Base-by-base conservation (phyloP, 495 filamentous ascomycete genomes). In the Rhypophila decipiens region DNA sequence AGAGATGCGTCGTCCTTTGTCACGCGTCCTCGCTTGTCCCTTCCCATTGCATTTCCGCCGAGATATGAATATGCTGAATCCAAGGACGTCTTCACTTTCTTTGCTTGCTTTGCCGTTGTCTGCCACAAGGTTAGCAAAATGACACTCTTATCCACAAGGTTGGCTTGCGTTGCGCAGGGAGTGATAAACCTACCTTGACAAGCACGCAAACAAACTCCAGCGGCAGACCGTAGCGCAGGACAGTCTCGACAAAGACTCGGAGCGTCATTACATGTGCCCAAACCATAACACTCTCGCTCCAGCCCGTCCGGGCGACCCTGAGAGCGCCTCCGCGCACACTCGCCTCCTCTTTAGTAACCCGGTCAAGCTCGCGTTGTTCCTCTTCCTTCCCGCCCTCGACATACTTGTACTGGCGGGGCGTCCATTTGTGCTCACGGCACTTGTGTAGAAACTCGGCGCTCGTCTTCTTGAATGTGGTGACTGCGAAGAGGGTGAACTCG, bases 231-330 rank as follows among this genome's bases (percentile, higher is more conserved):
- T 97, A 98, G 51, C 93, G 78, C 60, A 97, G 70, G 17, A 97
- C 90, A 10, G 90, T 96, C 75, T 98, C 93, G 17, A 98, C 93
- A 65, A 96, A 98, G 31, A 98, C 90, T 36, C 93, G 75, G 52
- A 98, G 70, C 4, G 90, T 85, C 60, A 96, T 73, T 13, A 93
- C 86, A 64, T 97, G 94, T 10, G 90, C 72, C 90, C 88, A 94
- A 46, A 89, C 84, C 89, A 95, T 95, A 49, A 94, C 88, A 40
- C 82, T 81, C 65, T 98, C 94, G 55, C 89, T 89, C 78, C 91
- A 97, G 22, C 86, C 88, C 18, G 87, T 94, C 51, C 88, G 75
- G 7, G 83, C 88, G 40, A 96, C 72, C 41, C 88, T 73, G 58
- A 98, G 63, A n/a, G 89, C 89, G 69, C 97, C 90, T 3, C 85